Evolutionary conservation across 2,329 filamentous ascomycete genomes (phyloP).

Genomic region (Mycosphaerella sp.): DNA sequence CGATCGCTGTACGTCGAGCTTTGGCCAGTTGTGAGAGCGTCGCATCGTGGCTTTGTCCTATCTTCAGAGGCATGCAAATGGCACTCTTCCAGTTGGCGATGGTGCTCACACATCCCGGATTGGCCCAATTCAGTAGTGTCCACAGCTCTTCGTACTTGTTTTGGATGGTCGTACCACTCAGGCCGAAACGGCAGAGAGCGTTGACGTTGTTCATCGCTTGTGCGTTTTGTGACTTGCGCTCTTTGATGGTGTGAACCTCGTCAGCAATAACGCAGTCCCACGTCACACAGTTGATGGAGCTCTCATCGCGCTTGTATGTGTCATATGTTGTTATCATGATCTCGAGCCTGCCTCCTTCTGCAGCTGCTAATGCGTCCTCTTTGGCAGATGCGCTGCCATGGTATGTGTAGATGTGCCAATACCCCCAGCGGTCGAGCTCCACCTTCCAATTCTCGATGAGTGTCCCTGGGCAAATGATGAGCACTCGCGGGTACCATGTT

Average conservation of each 20-base stretch:
- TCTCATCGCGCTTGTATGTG: conserved; percentile 73
- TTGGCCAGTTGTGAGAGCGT: conserved; percentile 74
- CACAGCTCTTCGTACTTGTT: conserved; percentile 97
- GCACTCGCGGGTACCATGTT: conserved; percentile 72
- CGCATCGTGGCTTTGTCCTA: conserved; percentile 89
- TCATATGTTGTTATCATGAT: conserved; percentile 92
- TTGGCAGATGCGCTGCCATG: conserved; percentile 56
- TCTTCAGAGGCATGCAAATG: conserved; percentile 71
- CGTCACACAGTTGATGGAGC: conserved; percentile 71
- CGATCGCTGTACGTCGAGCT: conserved; percentile 73
- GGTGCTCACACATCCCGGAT: conserved; percentile 66
- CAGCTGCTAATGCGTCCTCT: conserved; percentile 49
- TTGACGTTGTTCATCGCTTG: conserved; percentile 87
- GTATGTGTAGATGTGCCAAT: conserved; percentile 82
- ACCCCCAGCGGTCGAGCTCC: conserved; percentile 85
- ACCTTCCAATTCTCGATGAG: conserved; percentile 87
- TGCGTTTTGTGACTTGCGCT: conserved; percentile 67
- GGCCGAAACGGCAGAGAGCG: conserved; percentile 80
- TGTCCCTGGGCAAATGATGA: conserved; percentile 84
- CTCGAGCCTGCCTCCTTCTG: conserved; percentile 69
- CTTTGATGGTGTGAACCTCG: conserved; percentile 88
- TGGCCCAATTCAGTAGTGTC: conserved; percentile 94
- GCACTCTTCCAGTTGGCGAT: conserved; percentile 69
- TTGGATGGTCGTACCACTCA: conserved; percentile 94
- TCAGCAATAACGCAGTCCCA: conserved; percentile 96